Percentiles rank a stretch among this genome's conserved stretches.
Evolutionary conservation across 306 rosid species (phyloP).

Genomic region (Sophora flavescens): DNA sequence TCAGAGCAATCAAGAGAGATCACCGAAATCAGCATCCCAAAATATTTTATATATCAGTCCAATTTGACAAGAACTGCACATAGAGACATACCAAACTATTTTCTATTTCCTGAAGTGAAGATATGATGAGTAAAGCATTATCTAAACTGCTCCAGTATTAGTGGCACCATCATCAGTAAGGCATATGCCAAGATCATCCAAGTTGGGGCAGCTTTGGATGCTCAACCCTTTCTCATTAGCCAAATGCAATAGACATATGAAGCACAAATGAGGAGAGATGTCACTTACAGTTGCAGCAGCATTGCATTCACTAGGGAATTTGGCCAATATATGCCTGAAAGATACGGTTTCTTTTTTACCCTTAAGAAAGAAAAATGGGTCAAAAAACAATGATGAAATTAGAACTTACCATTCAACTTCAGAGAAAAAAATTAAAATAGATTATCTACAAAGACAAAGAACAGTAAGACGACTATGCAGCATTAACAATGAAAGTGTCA

Average conservation of each 20-base stretch:
- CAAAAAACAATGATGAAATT: slow-evolving; percentile 10
- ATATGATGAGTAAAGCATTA: background rate
- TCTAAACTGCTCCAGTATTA: slow-evolving; percentile 41
- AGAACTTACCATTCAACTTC: slow-evolving; percentile 29
- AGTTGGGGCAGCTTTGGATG: slow-evolving; percentile 60
- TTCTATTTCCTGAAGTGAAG: slow-evolving; percentile 29
- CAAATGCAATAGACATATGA: slow-evolving; percentile 88
- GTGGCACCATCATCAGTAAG: slow-evolving; percentile 44
- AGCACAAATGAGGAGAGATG: slow-evolving; percentile 87
- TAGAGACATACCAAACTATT: slow-evolving; percentile 11
- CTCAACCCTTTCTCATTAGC: slow-evolving; percentile 88
- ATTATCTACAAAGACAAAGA: background rate
- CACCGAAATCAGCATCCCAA: background rate
- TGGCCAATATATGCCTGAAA: slow-evolving; percentile 72
- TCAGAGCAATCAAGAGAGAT: slow-evolving; percentile 29
- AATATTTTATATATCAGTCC: background rate
- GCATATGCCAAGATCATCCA: slow-evolving; percentile 75
- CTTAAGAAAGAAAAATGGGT: slow-evolving; percentile 41
- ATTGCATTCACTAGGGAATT: slow-evolving; percentile 70
- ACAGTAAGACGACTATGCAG: background rate
- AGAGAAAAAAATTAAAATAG: background rate
- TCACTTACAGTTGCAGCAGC: slow-evolving; percentile 67
- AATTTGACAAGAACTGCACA: slow-evolving; percentile 33
- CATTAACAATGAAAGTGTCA: background rate
- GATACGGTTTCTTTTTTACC: slow-evolving; percentile 59